Evolutionary conservation across 2,329 filamentous ascomycete species (phyloP).

Genomic region (Hortaea werneckii): DNA sequence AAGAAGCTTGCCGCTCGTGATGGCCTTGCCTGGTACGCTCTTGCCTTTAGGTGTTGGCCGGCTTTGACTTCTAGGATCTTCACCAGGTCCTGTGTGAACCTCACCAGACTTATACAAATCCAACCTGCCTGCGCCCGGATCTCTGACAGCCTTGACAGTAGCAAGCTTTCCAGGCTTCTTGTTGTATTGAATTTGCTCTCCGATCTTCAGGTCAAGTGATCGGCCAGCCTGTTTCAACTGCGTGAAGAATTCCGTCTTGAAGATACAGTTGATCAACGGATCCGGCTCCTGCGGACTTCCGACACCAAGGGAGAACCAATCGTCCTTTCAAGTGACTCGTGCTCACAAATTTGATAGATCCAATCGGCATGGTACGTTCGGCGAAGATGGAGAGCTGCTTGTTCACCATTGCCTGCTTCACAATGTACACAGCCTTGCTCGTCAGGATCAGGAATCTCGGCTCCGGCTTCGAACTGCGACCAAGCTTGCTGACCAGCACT

Average conservation of each 20-base stretch:
- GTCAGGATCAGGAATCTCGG: slow-evolving; percentile 79
- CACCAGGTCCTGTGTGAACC: slow-evolving; percentile 76
- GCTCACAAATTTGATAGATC: slow-evolving; percentile 80
- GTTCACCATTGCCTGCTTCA: slow-evolving; percentile 74
- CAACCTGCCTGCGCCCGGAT: slow-evolving; percentile 58
- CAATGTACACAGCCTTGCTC: slow-evolving; percentile 70
- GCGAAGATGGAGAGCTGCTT: slow-evolving; percentile 70
- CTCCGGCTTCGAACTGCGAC: slow-evolving; percentile 86
- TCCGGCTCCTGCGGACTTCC: slow-evolving; percentile 88
- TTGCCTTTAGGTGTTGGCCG: slow-evolving; percentile 79
- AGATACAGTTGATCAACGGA: slow-evolving; percentile 81
- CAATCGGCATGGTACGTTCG: slow-evolving; percentile 72
- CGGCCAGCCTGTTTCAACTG: slow-evolving; percentile 74
- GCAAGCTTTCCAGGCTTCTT: slow-evolving; percentile 96
- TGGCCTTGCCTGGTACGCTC: slow-evolving; percentile 75
- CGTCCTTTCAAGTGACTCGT: slow-evolving; percentile 71
- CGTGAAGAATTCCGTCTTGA: slow-evolving; percentile 96
- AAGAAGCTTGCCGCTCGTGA: slow-evolving; percentile 87
- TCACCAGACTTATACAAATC: slow-evolving; percentile 92
- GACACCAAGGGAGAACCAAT: slow-evolving; percentile 91
- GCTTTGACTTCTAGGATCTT: slow-evolving; percentile 72
- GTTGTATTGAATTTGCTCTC: slow-evolving; percentile 82
- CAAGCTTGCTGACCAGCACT: slow-evolving; percentile 85
- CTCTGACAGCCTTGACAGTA: slow-evolving; percentile 79
- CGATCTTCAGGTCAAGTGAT: slow-evolving; percentile 71